Base-by-base conservation (phyloP, 2,329 filamentous ascomycete species). In the Blastomyces percursus region DNA sequence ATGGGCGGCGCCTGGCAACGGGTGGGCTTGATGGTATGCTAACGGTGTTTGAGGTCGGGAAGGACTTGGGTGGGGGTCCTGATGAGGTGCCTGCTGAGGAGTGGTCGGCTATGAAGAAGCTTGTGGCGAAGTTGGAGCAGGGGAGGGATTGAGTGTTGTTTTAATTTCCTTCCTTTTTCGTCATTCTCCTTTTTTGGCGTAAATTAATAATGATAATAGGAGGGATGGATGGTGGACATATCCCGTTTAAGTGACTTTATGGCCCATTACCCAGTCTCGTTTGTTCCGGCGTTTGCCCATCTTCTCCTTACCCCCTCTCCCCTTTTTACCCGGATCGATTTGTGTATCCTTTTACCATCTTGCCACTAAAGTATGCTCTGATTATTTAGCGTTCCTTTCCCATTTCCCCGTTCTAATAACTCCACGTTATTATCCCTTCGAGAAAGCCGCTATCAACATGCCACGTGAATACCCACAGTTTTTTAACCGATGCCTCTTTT, bases 1-100 rank as follows among this genome's bases (percentile, higher is more conserved):
- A 96, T 72, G 95, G 94, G 58, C 89, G 88, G 75, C 84, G 90
- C 60, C 79, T 97, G 59, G 94, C 93, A 1, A 91, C 91, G 0
- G 95, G 94, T 54, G 94, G 94, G 3, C 87, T 99, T 65, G 92
- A 96, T 71, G 93, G 93, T 12, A 86, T 91, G 1, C 81, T 96
- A 27, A 96, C 89, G 0, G 85, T 99, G 8, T 99, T 97, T 71
- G 94, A 99, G 76, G 93, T 99, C 30, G 77, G 77, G 35, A 77
- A 62, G 87, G 91, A 30, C 79, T 82, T 69, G 85, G 92, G 67
- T 74, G 91, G 92, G 32, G 92, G 91, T n/a, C 86, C 88, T 67
- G 94, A 97, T 70, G 83, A 85, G 42, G 82, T 90, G 48, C 88
- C 89, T 73, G 86, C 85, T 60, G 94, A 99, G 70, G 93, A 97